Evolutionary conservation across 2,329 filamentous ascomycete species (phyloP).

Genomic region (Furcasterigmium sp.): DNA sequence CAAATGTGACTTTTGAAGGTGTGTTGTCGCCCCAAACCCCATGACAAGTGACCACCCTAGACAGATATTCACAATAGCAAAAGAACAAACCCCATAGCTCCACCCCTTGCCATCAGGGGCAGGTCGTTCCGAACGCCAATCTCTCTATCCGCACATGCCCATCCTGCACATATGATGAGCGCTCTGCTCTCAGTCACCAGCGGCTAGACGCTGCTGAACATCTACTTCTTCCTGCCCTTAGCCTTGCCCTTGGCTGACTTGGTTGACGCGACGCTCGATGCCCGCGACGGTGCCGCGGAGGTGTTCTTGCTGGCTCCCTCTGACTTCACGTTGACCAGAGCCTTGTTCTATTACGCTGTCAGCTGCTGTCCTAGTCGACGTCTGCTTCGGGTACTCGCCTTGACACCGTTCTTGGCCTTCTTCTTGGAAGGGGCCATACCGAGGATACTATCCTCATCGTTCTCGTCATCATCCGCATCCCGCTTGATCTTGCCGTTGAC

Average conservation of each 20-base stretch:
- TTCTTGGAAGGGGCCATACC: conserved; percentile 87
- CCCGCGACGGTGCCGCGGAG: conserved; percentile 74
- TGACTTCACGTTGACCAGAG: conserved; percentile 81
- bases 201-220: no score
- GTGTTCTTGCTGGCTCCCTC: conserved; percentile 63
- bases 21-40: no score
- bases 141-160: not conserved
- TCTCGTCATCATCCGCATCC: conserved; percentile 73
- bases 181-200: no score
- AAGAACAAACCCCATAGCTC: no score
- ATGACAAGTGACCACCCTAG: no score
- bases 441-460: conserved; percentile 76
- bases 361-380: conserved; percentile 2
- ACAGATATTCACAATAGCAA: no score
- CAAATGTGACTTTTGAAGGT: no score
- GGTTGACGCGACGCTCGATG: conserved; percentile 80
- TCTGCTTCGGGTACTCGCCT: conserved; percentile 48
- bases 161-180: no score
- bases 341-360: conserved; percentile 68
- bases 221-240: conserved; percentile 49
- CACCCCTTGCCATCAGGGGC: no score
- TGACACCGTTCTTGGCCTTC: conserved; percentile 83
- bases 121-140: not conserved
- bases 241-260: conserved; percentile 45
- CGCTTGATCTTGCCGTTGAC: conserved; percentile 69